Evolutionary conservation across 768 basidiomycete genomes (phyloP), one percentile per base, ranked within the genome.

Genomic region (Auricularia sp.): DNA sequence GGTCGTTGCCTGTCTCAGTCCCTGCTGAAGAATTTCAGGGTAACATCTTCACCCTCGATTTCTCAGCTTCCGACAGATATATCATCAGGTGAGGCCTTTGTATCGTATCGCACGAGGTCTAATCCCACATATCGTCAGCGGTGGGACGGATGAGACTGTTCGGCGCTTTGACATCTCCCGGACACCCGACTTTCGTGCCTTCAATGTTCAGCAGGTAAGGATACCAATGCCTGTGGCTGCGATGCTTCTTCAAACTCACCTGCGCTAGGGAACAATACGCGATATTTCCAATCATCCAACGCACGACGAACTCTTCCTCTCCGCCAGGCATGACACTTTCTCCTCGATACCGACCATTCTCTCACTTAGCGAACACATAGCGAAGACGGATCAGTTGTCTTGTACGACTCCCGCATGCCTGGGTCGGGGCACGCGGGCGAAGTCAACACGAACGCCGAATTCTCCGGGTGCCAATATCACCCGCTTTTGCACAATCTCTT

Each of bases 401-500:
- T 64, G 14, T 33, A 64, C 14, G 63, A 64, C 21, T 51, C 63
- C 36, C 63, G 51, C 54, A 64, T 45, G 35, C 51, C 42, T 29
- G 6, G 21, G 11, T 10, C 6, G 47, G 18, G 10, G 47, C 47
- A 51, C 10, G 47, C 47, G 81, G 51, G 82, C 76, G 14, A 68
- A 90, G 5, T 83, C 84, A 68, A 75, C 8, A 42, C 85, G 6
- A 68, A 71, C 13, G 68, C 79, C 56, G 86, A 88, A 69, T 82
- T 88, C 63, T 87, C 86, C 0, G 82, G 83, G 47, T 82, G 87
- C 4, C 80, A 85, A 68, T 85, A 81, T 63, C 88, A 92, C 70
- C 90, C 90, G 13, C 70, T 67, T 36, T 83, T 87, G 78, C 83
- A 87, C 44, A 79, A 90, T 68, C 71, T 90, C 61, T 91, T 92